Percentiles rank a stretch among this genome's conserved stretches.
Conservation (phyloP, 805 yeast genomes). For the Wickerhamiella lipophila region DNA sequence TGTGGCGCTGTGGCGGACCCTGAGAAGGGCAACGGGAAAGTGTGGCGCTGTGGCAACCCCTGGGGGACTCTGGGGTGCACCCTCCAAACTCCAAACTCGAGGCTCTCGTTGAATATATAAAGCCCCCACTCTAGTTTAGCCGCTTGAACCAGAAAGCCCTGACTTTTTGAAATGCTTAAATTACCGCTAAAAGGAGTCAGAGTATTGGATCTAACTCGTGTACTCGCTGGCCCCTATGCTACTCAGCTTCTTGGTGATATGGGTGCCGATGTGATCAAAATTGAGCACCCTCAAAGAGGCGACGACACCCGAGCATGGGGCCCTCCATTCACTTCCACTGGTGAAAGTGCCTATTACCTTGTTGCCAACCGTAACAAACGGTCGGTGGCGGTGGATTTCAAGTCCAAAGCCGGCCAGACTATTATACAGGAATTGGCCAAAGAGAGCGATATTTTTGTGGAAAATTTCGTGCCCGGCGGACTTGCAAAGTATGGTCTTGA, state of each 20-base stretch:
- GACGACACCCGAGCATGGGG: conserved; percentile 37
- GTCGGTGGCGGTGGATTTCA: conserved; percentile 30
- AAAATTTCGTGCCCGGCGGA: conserved; percentile 32
- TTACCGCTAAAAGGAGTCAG: conserved; percentile 28
- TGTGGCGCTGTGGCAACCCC: too few relatives aligned
- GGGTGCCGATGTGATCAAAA: conserved; percentile 34
- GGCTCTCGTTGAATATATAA: too few relatives aligned
- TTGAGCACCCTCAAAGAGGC: conserved; percentile 33
- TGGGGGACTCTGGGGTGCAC: too few relatives aligned
- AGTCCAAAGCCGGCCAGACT: conserved; percentile 26
- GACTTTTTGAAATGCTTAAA: not conserved
- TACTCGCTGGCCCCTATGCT: conserved; percentile 34
- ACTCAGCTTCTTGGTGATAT: conserved; percentile 33
- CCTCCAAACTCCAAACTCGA: too few relatives aligned
- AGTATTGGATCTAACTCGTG: conserved; percentile 32
- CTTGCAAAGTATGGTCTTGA: conserved; percentile 29
- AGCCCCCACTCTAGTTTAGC: not conserved
- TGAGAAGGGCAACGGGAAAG: too few relatives aligned
- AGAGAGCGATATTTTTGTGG: conserved; percentile 30
- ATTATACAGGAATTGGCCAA: conserved; percentile 25
- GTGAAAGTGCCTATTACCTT: conserved; percentile 32
- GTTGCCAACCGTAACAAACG: conserved; percentile 31
- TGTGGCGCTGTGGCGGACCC: too few relatives aligned
- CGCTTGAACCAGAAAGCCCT: too few relatives aligned
- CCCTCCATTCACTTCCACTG: conserved; percentile 31